Percentiles rank a stretch among this genome's conserved stretches.
Evolutionary conservation across 1,139 yeast species (phyloP).

Genomic region (Zygosaccharomyces sapae): DNA sequence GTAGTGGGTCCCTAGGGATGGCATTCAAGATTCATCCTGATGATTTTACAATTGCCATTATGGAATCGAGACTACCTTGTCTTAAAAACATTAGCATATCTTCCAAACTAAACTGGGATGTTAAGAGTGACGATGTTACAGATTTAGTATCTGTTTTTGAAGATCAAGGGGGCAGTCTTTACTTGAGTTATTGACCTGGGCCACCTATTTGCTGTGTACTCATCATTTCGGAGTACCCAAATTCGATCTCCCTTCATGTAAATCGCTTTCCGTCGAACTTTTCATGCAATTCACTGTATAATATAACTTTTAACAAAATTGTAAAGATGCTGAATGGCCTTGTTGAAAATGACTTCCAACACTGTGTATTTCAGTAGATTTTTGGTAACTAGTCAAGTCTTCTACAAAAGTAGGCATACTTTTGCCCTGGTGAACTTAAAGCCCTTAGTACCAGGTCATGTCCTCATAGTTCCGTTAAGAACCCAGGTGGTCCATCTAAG

Average conservation of each 20-base stretch:
- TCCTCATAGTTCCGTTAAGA: conserved; percentile 78
- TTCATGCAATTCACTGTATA: background rate
- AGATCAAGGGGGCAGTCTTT: conserved; percentile 40
- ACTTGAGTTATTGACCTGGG: conserved; percentile 28
- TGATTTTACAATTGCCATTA: conserved; percentile 78
- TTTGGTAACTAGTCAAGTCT: conserved; percentile 35
- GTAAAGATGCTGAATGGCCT: background rate
- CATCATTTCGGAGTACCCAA: background rate
- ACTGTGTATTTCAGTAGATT: conserved; percentile 34
- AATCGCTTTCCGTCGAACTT: conserved; percentile 1
- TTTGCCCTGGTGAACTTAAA: conserved; percentile 84
- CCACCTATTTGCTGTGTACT: no score
- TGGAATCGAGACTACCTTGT: conserved; percentile 70
- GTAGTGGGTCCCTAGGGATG: conserved; percentile 87
- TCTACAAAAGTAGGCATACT: conserved; percentile 48
- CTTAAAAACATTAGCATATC: conserved; percentile 64
- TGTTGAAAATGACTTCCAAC: conserved; percentile 14
- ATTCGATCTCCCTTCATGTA: background rate
- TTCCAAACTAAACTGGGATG: conserved; percentile 84
- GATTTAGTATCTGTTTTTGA: conserved; percentile 49
- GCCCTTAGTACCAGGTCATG: conserved; percentile 89
- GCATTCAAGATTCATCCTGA: conserved; percentile 79
- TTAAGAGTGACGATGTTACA: conserved; percentile 62
- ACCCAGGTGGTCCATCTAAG: conserved; percentile 53
- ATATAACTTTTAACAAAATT: background rate